Evolutionary conservation across 1,284 basidiomycete genomes (phyloP), one percentile per base, ranked within the genome.

Genomic region (Mycosarcoma maydis): DNA sequence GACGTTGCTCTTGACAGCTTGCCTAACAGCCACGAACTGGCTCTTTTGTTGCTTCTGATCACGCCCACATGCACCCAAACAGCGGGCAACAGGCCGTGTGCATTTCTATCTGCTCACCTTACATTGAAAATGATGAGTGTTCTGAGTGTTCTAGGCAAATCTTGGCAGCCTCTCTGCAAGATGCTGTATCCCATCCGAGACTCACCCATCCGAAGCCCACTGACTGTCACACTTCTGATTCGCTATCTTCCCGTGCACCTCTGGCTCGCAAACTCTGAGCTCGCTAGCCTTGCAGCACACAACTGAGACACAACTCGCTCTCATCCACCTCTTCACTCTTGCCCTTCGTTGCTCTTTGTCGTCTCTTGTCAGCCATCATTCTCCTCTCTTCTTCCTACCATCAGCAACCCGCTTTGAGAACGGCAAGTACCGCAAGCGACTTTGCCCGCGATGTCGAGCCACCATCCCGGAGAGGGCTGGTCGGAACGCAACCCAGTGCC

Each of bases 401-500:
- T n/a, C n/a, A n/a, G n/a, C n/a, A n/a, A n/a, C n/a, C n/a, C n/a
- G n/a, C n/a, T n/a, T n/a, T n/a, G n/a, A n/a, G n/a, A n/a, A n/a
- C n/a, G n/a, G n/a, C n/a, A n/a, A n/a, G n/a, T n/a, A n/a, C n/a
- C n/a, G n/a, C n/a, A 29, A 29, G n/a, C 33, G 6, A 34, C 16
- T 16, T n/a, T 23, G 19, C 26, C 39, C 26, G 42, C 45, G 44
- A 75, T 73, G 70, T 57, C 70, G 30, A 33, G 37, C 26, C 73
- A 73, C 40, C 65, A 73, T 30, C 36, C 64, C 20, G 74, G 74
- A 24, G 68, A 76, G 49, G 76, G 72, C 19, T 78, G 73, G 71
- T 78, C 77, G 16, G 73, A 75, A 17, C 55, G 73, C 34, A 75
- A 77, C 55, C 58, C 37, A 7, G 53, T 78, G 13, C 77, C 77